Base-by-base conservation (phyloP, 2,329 filamentous ascomycete species). In the Colletotrichum sansevieriae region DNA sequence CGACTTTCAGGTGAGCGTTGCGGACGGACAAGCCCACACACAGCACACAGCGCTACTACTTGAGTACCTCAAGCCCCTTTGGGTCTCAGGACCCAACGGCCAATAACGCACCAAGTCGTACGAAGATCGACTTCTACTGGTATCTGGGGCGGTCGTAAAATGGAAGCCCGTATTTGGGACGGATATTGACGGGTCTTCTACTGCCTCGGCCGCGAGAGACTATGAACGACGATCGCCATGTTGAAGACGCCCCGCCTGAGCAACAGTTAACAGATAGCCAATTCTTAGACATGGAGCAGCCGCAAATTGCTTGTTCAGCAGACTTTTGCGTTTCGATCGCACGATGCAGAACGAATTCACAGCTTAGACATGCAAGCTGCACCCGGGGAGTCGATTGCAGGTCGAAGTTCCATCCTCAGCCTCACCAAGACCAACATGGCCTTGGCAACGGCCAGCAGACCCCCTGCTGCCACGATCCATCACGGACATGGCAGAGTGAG, bases 131-230 rank as follows among this genome's bases (percentile, higher is more conserved):
- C 33, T 47, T 65, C 33, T 22, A 46, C 55, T 60, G 65, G 51
- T 68, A 18, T 68, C 62, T 65, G 61, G 46, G 25, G 54, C 54
- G 61, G 22, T 54, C n/a, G 55, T 56, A 54, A 54, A 18, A 15
- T 18, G 49, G 29, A 65, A 44, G 62, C 66, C 66, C 66, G 66
- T 69, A 66, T 60, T 60, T 66, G 62, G 51, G 66, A 69, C 49
- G 66, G 63, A 15, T 25, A 22, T 60, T 25, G 63, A 66, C 47
- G 56, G 29, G 20, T 49, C 41, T n/a, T 63, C 25, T 43, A 46
- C 29, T 41, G 25, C n/a, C 13, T 49, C 49, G 41, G 41, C 49
- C 49, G 13, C 41, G 25, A 7, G 9, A 22, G n/a, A 49, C 66
- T 56, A 65, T 55, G 13, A 49, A 20, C 56, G 66, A 61, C 20